phyloP scores from a whole-genome alignment of 192 early-diverging fungal species.

The Coemansia pectinata region DNA sequence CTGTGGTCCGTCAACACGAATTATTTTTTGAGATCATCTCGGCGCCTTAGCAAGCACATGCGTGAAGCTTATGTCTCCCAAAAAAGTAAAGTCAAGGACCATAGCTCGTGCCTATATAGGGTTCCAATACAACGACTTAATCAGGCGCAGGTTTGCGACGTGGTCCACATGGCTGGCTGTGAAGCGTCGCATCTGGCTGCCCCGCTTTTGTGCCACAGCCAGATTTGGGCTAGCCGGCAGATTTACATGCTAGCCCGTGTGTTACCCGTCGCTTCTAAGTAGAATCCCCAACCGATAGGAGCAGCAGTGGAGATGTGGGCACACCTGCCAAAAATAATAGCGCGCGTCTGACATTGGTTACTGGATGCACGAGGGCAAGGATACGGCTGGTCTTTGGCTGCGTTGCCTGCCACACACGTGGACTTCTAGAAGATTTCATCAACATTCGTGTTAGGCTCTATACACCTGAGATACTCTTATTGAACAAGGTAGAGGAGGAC shows the following conservation, averaged over 20 bases:
- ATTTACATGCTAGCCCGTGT: neutral
- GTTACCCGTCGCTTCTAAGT: neutral
- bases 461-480: neutral
- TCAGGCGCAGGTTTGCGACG: neutral
- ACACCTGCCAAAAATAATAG: neutral
- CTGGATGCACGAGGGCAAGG: slow-evolving; percentile 1
- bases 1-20: neutral
- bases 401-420: neutral
- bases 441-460: neutral
- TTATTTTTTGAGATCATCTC: neutral
- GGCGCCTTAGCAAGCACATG: too few relatives aligned
- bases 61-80: too few relatives aligned
- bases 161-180: slow-evolving; percentile 2
- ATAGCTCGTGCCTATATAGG: too few relatives aligned
- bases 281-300: slow-evolving; percentile 4
- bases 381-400: neutral
- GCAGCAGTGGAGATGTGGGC: neutral
- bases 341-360: neutral
- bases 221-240: neutral
- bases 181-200: neutral
- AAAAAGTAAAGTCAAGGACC: too few relatives aligned
- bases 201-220: neutral
- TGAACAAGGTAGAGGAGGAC: neutral
- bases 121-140: too few relatives aligned
- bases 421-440: neutral